Evolutionary conservation across 805 yeast species (phyloP), one percentile per base, ranked within the genome.

Genomic region (Scheffersomyces lignosus): DNA sequence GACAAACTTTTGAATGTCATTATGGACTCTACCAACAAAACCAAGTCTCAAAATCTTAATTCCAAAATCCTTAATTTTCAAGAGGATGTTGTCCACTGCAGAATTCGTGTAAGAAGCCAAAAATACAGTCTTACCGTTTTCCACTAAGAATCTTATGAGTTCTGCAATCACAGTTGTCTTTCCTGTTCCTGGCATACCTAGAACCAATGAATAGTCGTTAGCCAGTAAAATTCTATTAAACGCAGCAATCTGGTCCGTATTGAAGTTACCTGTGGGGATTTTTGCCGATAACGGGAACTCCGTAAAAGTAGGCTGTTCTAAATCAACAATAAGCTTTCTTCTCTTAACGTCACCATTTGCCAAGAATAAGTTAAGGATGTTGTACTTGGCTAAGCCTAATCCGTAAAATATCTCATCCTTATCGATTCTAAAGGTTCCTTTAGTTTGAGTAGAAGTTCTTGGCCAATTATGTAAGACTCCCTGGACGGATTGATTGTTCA

Each of bases 161-260:
- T 82, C 80, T 0, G 95, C 84, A 36, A 93, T 89, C 0, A 90
- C 85, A 0, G 98, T 88, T 1, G 96, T 88, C 53, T 88, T 88
- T 7, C 96, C 99, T 0, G 98, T 93, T 3, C 99, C 99, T 0
- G 99, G 99, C 99, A 93, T 93, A 0, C 99, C 99, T 41, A 91
- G 64, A 14, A 93, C 76, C 49, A 93, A 67, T 3, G 90, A 71
- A 54, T 87, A 93, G 54, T 90, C 96, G 36, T 80, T 56, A 0
- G 93, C 74, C 12, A 71, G 58, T 32, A 88, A 54, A 0, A 81
- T 87, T 41, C 71, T 76, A 12, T 78, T 73, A 26, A 93, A 70
- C 0, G 97, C 98, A 2, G 38, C 48, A 4, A 66, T 41, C 54
- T 93, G 99, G 51, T 88, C 96, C 0, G 56, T 51, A 51, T 93